Evolutionary conservation across 2,329 filamentous ascomycete species (phyloP).

Genomic region (Aspergillus luchuensis): DNA sequence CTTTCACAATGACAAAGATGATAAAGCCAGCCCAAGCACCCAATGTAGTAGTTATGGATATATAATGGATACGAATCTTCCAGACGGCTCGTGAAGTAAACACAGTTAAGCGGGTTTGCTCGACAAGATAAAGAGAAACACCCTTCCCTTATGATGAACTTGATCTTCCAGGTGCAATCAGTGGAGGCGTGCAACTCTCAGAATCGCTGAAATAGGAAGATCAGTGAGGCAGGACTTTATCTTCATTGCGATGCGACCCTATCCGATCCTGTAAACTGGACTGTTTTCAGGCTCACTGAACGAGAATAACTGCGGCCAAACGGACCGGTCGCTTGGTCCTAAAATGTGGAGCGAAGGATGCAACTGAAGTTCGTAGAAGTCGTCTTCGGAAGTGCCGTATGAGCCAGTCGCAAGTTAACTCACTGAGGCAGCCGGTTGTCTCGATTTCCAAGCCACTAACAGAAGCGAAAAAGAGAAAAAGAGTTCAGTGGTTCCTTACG

Average conservation of each 20-base stretch:
- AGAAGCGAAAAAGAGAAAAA: not conserved
- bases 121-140: too few species aligned
- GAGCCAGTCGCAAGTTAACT: not conserved
- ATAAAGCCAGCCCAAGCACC: slow-evolving; percentile 20
- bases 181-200: not conserved
- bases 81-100: not conserved
- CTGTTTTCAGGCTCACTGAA: not conserved
- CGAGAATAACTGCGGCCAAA: not conserved
- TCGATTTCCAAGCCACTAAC: not conserved
- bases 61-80: not conserved
- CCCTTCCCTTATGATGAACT: not conserved
- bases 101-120: not conserved
- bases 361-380: not conserved
- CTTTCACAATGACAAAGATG: slow-evolving; percentile 23
- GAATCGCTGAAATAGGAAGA: not conserved
- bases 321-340: not conserved
- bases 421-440: not conserved
- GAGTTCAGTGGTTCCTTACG: not conserved
- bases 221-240: not conserved
- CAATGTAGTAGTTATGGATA: not conserved
- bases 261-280: not conserved
- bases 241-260: not conserved
- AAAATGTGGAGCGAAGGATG: not conserved
- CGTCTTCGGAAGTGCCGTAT: not conserved
- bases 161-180: not conserved